Base-by-base conservation (phyloP, 352 stramenopile genomes). In the Phytophthora sojae region DNA sequence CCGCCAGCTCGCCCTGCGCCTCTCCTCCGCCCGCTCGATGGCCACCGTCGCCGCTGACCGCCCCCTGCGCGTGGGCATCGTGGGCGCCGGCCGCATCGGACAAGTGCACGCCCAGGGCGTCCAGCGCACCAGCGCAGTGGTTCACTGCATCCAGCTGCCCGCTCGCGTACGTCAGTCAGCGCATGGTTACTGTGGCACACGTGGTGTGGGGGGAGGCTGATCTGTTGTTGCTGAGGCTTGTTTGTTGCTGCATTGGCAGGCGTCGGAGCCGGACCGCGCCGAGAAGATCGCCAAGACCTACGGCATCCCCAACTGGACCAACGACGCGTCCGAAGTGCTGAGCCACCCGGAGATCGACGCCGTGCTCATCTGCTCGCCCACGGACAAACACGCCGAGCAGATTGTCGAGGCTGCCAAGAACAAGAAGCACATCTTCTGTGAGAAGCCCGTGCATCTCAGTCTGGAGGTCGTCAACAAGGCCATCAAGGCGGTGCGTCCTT, bases 351-450 rank as follows among this genome's bases (percentile, higher is more conserved):
- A 98, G 14, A 90, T 99, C 37, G 94, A 99, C 77, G 97, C 96
- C 14, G 94, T 99, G 12, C 89, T 97, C 84, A 99, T 99, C 81
- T 99, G 97, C 77, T 99, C 96, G 12, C 97, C 97, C 3, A 98
- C 93, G 17, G 77, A 89, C 30, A 94, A 86, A 57, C 97, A 99
- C 83, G 97, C 96, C 14, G 89, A 98, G 68, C 97, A 99, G 83
- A 98, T 99, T 73, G 96, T 98, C 49, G 88, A 93, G 35, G 94
- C 90, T 23, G 96, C 96, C 17, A 86, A 85, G 14, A 86, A 96
- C 67, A 91, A 92, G 52, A 99, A 99, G 76, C 88, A 98, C 73
- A 95, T 99, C 49, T 98, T 99, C 66, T 98, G 94, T 71, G 95
- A 99, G 81, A 99, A 99, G 68, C 96, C 96, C 11, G 93, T 99